phyloP scores from a whole-genome alignment of 2,329 filamentous ascomycete genomes.

The Penicillium sp. region DNA sequence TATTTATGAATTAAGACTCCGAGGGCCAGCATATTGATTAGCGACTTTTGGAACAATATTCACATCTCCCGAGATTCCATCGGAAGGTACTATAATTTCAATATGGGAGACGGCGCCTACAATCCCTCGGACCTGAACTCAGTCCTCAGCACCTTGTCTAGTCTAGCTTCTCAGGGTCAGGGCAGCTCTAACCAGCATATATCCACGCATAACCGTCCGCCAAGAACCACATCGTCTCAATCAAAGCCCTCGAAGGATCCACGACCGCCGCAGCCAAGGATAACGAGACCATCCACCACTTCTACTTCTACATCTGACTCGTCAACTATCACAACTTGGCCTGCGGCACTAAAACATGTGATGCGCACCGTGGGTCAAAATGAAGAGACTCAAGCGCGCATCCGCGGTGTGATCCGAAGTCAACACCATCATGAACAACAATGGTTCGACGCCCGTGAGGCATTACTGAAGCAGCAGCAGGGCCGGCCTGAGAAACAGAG shows the following conservation, averaged over 20 bases:
- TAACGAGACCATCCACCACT: conserved; percentile 6
- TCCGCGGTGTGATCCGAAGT: conserved; percentile 52
- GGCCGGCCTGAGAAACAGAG: conserved; percentile 46
- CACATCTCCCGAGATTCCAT: not conserved
- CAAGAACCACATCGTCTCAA: not conserved
- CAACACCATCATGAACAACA: conserved; percentile 56
- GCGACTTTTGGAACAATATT: not conserved
- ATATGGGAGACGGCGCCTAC: conserved; percentile 19
- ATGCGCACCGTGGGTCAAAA: conserved; percentile 43
- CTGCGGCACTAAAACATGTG: conserved; percentile 44
- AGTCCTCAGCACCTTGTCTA: conserved; percentile 36
- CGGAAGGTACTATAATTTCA: not conserved
- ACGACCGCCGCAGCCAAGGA: conserved; percentile 1
- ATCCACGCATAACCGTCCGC: conserved; percentile 5
- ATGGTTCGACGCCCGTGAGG: conserved; percentile 50
- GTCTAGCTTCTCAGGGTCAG: conserved; percentile 24
- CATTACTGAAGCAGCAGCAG: conserved; percentile 45
- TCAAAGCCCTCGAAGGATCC: not conserved
- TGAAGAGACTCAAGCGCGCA: conserved; percentile 38
- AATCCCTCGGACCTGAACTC: conserved; percentile 33
- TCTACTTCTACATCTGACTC: conserved; percentile 28
- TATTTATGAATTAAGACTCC: not conserved
- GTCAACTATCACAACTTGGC: conserved; percentile 45
- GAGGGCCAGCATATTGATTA: not conserved
- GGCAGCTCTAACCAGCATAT: conserved; percentile 1